These are phyloP conservation scores for Xylaria sp. DNA, from an alignment of 2,329 filamentous ascomycete genomes.

Conservation along the genomic window DNA sequence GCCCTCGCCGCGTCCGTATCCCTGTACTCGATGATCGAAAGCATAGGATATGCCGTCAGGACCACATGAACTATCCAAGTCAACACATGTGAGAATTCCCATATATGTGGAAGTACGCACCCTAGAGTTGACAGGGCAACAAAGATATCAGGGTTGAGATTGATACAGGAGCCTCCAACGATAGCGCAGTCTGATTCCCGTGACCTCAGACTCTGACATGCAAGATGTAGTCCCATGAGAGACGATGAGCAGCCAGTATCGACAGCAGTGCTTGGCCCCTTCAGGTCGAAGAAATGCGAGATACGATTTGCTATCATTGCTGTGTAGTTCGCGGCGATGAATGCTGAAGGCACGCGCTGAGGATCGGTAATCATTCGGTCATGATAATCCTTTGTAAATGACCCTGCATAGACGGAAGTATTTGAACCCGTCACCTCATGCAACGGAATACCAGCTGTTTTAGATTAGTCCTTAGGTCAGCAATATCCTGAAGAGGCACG, in stretches of 20 bases:
- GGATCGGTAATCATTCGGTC: conserved; percentile 16
- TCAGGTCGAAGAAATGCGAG: conserved; percentile 25
- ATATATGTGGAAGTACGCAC: neutral
- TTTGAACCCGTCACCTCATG: conserved; percentile 30
- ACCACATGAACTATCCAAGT: conserved; percentile 4
- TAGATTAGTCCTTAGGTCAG: neutral
- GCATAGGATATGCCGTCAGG: conserved; percentile 30
- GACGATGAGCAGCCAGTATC: conserved; percentile 28
- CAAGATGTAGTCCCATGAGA: conserved; percentile 22
- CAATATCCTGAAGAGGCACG: neutral
- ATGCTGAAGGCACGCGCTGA: neutral
- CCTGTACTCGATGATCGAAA: conserved; percentile 33
- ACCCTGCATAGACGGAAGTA: conserved; percentile 34
- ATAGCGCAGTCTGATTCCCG: conserved; percentile 26
- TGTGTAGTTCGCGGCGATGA: conserved; percentile 10
- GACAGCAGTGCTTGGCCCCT: conserved; percentile 27
- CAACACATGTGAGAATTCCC: neutral
- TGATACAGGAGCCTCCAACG: conserved; percentile 10
- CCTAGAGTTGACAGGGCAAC: conserved; percentile 18
- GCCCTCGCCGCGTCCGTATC: conserved; percentile 36
- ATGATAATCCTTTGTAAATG: conserved; percentile 25
- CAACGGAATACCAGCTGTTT: conserved; percentile 28
- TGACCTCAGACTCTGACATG: conserved; percentile 12
- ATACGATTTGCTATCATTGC: conserved; percentile 31
- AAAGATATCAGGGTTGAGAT: conserved; percentile 25